Evolutionary conservation across 1,284 basidiomycete genomes (phyloP).

Genomic region (Leccinum angustisporum): DNA sequence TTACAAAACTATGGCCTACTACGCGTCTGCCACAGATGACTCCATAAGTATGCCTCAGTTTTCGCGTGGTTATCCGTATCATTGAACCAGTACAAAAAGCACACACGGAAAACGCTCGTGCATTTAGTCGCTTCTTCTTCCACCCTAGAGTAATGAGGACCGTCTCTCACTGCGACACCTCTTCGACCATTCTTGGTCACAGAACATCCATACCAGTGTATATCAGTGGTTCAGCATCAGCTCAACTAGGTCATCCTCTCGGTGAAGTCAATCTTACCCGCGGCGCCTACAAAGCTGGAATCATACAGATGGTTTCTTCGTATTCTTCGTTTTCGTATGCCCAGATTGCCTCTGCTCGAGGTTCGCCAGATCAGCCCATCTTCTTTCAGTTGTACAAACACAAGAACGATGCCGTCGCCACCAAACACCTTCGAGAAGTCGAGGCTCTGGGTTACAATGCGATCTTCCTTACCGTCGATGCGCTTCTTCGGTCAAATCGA

Average conservation of each 20-base stretch:
- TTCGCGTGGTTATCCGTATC: neutral
- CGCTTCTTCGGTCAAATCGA: slow-evolving; percentile 81
- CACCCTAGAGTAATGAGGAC: slow-evolving; percentile 75
- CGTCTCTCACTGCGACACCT: slow-evolving; percentile 69
- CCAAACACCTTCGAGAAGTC: slow-evolving; percentile 71
- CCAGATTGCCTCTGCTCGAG: slow-evolving; percentile 63
- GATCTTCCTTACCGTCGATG: slow-evolving; percentile 91
- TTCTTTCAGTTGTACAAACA: slow-evolving; percentile 92
- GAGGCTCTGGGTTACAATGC: slow-evolving; percentile 77
- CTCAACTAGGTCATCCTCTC: slow-evolving; percentile 84
- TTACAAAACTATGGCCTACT: slow-evolving; percentile 78
- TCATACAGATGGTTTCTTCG: slow-evolving; percentile 88
- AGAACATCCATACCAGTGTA: slow-evolving; percentile 81
- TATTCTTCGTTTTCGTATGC: slow-evolving; percentile 80
- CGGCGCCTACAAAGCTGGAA: slow-evolving; percentile 67
- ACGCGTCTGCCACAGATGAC: slow-evolving; percentile 81
- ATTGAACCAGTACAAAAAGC: slow-evolving; percentile 39
- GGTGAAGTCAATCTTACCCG: slow-evolving; percentile 85
- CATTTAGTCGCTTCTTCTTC: slow-evolving; percentile 83
- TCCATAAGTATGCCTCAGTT: slow-evolving; percentile 60
- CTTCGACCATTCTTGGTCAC: slow-evolving; percentile 76
- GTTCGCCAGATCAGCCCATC: slow-evolving; percentile 61
- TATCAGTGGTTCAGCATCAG: slow-evolving; percentile 84
- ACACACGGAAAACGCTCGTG: slow-evolving; percentile 63
- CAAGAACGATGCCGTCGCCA: slow-evolving; percentile 65